Evolutionary conservation across 768 basidiomycete species (phyloP), one percentile per base, ranked within the genome.

Genomic region (Pilatotrama ljubarskyi): DNA sequence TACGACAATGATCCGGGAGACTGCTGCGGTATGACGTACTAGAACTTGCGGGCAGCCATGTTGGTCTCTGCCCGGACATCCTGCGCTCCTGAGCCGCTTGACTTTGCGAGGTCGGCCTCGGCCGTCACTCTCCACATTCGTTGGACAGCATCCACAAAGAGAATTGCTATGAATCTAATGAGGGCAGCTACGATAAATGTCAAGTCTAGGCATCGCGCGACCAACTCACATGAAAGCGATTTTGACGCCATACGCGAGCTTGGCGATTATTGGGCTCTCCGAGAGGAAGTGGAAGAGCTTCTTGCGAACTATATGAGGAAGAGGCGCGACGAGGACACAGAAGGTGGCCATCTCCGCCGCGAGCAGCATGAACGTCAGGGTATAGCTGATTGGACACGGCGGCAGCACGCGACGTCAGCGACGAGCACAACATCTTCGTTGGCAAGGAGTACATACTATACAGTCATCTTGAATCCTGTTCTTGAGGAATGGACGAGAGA

Each of bases 141-240:
- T 74, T 97, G 95, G 35, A 97, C 78, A 26, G 96, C 94, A 66
- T 98, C 96, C 14, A 86, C 80, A 70, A 97, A 98, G 44, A 98
- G 80, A 3, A 98, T 82, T 1, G 78, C 91, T 1, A 97, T 85
- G 68, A 95, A 95, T 63, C 91, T 88, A 52, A n/a, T n/a, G n/a
- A n/a, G n/a, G n/a, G n/a, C n/a, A n/a, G n/a, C n/a, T n/a, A n/a
- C n/a, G n/a, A n/a, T n/a, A n/a, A n/a, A n/a, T n/a, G n/a, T n/a
- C 37, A 17, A 0, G 35, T 11, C 7, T 22, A 24, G n/a, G 20
- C 11, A 17, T 1, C 17, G 44, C 18, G 40, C n/a, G 35, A 20
- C n/a, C 47, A 51, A 74, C 84, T 44, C 58, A 91, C 91, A 97
- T 95, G 80, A 96, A 97, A 9, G 92, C 88, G 61, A 97, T 96